phyloP scores from a whole-genome alignment of 2,329 filamentous ascomycete genomes.

The Fusarium continuum region DNA sequence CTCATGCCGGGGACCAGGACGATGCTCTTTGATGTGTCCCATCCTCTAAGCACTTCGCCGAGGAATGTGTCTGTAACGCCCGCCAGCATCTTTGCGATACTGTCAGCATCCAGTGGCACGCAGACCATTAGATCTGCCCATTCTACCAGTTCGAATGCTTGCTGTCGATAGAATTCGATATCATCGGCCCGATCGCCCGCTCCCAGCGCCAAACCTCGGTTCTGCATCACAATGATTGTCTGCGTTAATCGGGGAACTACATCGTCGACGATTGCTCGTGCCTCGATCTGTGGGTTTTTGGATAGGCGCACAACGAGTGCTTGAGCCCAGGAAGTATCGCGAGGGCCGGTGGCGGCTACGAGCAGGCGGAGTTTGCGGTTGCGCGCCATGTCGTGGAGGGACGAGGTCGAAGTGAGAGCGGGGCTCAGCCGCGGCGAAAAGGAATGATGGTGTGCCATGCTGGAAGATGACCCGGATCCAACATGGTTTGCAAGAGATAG shows the following conservation, averaged over 20 bases:
- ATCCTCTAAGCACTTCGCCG: constrained; percentile 82
- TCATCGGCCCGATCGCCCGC: constrained; percentile 54
- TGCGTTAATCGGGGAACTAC: constrained; percentile 70
- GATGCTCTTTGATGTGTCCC: constrained; percentile 87
- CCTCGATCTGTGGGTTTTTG: constrained; percentile 69
- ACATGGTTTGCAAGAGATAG: constrained; percentile 45
- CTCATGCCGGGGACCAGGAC: constrained; percentile 91
- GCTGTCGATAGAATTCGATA: constrained; percentile 60
- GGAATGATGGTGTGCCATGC: constrained; percentile 48
- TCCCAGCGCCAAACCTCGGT: constrained; percentile 53
- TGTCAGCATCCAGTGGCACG: constrained; percentile 84
- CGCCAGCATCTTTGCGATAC: constrained; percentile 85
- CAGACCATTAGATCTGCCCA: constrained; percentile 91
- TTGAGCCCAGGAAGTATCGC: constrained; percentile 72
- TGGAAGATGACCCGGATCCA: constrained; percentile 41
- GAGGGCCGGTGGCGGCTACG: constrained; percentile 71
- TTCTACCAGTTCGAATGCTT: constrained; percentile 74
- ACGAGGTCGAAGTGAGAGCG: constrained; percentile 47
- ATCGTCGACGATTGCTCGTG: constrained; percentile 71
- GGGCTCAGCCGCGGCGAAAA: constrained; percentile 46
- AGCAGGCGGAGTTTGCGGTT: constrained; percentile 67
- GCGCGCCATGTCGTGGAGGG: constrained; percentile 50
- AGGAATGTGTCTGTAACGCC: constrained; percentile 84
- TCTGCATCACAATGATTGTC: constrained; percentile 68
- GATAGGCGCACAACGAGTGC: constrained; percentile 73